Evolutionary conservation across 2,329 filamentous ascomycete genomes (phyloP).

Genomic region (Penicillium sp.): DNA sequence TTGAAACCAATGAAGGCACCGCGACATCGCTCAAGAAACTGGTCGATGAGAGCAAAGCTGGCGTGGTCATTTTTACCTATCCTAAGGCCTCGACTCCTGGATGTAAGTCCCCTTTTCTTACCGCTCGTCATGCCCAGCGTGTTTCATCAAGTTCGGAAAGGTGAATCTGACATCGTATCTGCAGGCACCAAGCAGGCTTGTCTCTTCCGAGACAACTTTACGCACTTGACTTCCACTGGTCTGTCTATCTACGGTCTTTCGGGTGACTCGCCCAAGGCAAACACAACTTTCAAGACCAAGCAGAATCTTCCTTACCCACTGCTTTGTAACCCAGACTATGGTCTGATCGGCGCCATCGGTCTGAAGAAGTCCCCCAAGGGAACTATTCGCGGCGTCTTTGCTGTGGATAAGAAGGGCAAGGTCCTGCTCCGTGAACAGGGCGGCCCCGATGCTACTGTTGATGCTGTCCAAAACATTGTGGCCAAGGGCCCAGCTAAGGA

Average conservation of each 20-base stretch:
- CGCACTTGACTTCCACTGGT: constrained; percentile 74
- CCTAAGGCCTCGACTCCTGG: constrained; percentile 93
- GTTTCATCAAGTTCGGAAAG: background rate
- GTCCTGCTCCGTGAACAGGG: constrained; percentile 76
- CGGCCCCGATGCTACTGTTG: constrained; percentile 75
- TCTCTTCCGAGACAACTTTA: constrained; percentile 86
- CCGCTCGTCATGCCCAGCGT: background rate
- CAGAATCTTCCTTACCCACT: constrained; percentile 87
- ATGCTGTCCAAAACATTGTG: constrained; percentile 74
- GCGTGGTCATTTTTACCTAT: constrained; percentile 93
- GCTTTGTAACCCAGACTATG: constrained; percentile 76
- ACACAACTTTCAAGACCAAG: constrained; percentile 90
- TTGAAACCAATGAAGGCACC: constrained; percentile 83
- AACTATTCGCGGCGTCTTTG: constrained; percentile 85
- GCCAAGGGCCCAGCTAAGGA: constrained; percentile 43
- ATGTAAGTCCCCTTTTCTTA: constrained; percentile 66
- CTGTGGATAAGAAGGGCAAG: constrained; percentile 80
- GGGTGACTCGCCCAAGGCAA: constrained; percentile 84
- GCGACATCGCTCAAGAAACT: constrained; percentile 80
- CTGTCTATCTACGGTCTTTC: constrained; percentile 90
- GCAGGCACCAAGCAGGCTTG: constrained; percentile 91
- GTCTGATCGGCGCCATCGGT: constrained; percentile 84
- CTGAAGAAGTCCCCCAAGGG: constrained; percentile 82
- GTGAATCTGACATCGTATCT: constrained; percentile 13
- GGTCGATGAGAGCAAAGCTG: constrained; percentile 79